Evolutionary conservation across 1,139 yeast genomes (phyloP).

Genomic region (Kurtzmaniella quercitrusa): DNA sequence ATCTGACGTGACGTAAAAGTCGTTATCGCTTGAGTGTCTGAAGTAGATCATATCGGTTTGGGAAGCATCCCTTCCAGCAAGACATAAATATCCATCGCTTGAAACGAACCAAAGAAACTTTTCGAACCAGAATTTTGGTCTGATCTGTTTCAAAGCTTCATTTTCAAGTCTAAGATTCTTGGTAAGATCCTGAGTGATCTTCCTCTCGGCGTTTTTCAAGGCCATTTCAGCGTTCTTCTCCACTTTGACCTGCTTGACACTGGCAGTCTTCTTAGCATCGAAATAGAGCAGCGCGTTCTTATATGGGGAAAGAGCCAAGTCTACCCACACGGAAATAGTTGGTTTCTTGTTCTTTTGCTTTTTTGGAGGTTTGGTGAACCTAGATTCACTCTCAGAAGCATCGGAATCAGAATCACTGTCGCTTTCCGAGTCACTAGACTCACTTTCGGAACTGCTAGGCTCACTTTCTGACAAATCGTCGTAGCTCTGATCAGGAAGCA

Average conservation of each 20-base stretch:
- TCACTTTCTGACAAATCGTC: slow-evolving; percentile 16
- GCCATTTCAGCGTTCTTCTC: slow-evolving; percentile 77
- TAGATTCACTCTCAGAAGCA: slow-evolving; percentile 21
- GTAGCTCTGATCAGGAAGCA: slow-evolving; percentile 46
- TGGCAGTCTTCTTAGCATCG: slow-evolving; percentile 72
- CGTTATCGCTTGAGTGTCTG: slow-evolving; percentile 70
- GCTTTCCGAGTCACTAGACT: slow-evolving; percentile 15
- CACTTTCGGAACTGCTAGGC: too few relatives aligned
- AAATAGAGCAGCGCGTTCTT: slow-evolving; percentile 90
- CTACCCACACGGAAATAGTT: slow-evolving; percentile 55
- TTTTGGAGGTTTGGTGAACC: slow-evolving; percentile 3
- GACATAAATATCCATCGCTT: slow-evolving; percentile 80
- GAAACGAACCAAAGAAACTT: slow-evolving; percentile 91
- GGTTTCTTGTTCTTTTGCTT: slow-evolving; percentile 17
- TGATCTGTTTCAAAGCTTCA: slow-evolving; percentile 57
- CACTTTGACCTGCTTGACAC: slow-evolving; percentile 75
- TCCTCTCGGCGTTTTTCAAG: slow-evolving; percentile 76
- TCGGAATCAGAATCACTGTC: slow-evolving; percentile 21
- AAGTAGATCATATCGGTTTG: slow-evolving; percentile 84
- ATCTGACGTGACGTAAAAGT: slow-evolving; percentile 72
- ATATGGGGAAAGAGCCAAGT: slow-evolving; percentile 68
- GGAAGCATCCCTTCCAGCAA: slow-evolving; percentile 81
- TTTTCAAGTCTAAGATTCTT: slow-evolving; percentile 62
- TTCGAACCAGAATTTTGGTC: slow-evolving; percentile 87
- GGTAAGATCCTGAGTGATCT: slow-evolving; percentile 69